Evolutionary conservation across 208 protist genomes (phyloP).

Genomic region (Acanthamoeba quina): DNA sequence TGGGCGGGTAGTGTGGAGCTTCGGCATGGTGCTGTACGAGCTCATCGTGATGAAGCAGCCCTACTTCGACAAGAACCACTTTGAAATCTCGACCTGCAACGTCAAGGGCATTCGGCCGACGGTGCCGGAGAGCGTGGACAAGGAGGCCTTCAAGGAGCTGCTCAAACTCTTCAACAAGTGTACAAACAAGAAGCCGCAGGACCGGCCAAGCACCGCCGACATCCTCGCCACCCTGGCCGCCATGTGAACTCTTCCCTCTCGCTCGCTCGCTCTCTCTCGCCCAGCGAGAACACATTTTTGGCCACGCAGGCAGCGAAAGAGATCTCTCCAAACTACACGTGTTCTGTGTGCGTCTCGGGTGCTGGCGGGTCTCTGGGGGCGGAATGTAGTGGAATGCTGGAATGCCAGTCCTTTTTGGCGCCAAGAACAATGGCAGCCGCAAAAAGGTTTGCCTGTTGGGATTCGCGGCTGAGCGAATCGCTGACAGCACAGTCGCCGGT

Average conservation of each 20-base stretch:
- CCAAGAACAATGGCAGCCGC: too few relatives aligned
- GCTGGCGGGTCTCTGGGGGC: too few relatives aligned
- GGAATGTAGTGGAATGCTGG: too few relatives aligned
- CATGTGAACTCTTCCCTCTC: neutral
- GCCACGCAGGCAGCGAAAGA: too few relatives aligned
- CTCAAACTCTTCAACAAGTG: slow-evolving; percentile 29
- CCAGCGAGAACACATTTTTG: too few relatives aligned
- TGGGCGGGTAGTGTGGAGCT: slow-evolving; percentile 13
- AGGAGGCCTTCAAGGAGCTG: slow-evolving; percentile 58
- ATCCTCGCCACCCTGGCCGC: slow-evolving; percentile 48
- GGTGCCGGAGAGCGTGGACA: slow-evolving; percentile 31
- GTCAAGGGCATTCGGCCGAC: slow-evolving; percentile 24
- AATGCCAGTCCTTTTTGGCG: too few relatives aligned
- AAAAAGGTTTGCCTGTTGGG: too few relatives aligned
- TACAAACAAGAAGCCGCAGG: slow-evolving; percentile 43
- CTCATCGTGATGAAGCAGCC: slow-evolving; percentile 55
- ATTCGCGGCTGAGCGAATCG: too few relatives aligned
- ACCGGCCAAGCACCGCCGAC: slow-evolving; percentile 10
- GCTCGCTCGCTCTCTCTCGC: too few relatives aligned
- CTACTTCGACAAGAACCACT: slow-evolving; percentile 55
- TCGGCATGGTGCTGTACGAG: slow-evolving; percentile 60
- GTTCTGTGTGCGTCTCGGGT: too few relatives aligned
- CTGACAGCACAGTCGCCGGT: too few relatives aligned
- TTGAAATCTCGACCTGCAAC: slow-evolving; percentile 58
- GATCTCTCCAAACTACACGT: too few relatives aligned